Evolutionary conservation across 225 moss, liverwort and hornwort genomes (phyloP), one percentile per base, ranked within the genome.

Genomic region (Antitrichia curtipendula): DNA sequence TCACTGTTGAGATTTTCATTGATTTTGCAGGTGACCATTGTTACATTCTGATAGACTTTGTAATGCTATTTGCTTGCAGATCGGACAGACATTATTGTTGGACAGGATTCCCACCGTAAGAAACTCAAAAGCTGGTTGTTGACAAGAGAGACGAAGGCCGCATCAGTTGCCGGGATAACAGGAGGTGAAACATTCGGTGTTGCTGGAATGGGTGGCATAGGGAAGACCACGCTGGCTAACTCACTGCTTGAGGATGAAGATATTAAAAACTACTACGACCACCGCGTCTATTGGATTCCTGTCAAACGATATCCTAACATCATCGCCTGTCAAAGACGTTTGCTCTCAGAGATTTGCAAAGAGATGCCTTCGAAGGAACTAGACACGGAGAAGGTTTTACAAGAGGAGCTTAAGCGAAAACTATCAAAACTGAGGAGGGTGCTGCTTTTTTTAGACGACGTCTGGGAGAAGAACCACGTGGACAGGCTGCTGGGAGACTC

Each of bases 381-480:
- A 38, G 79, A 87, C 59, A 75, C 68, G 47, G 87, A 91, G 82
- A 64, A 91, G 45, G 75, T 87, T 38, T 84, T 92, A 43, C 91
- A 69, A 25, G 71, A 80, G 25, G 89, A 91, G 75, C 89, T 92
- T 2, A 57, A 52, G 60, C 77, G 4, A 34, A 88, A 89, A 78
- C 36, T 90, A 49, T 84, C 56, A 22, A 58, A 71, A 84, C 75
- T 58, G 66, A 89, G 41, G 79, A 91, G 65, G 80, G 75, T 85
- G 12, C 72, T 92, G 10, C 78, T 92, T 36, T 89, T 92, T 23
- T 49, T 92, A 50, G 92, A 92, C 57, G 92, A 92, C 78, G 91
- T 92, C 50, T 92, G 89, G 92, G 59, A 89, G 73, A 92, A 91
- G 87, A 6, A 87, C 18, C 87, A 92, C 68, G 89, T 92, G 82